These are phyloP conservation scores for Aspergillus persii DNA, from an alignment of 2,329 filamentous ascomycete species.

Conservation along the genomic window DNA sequence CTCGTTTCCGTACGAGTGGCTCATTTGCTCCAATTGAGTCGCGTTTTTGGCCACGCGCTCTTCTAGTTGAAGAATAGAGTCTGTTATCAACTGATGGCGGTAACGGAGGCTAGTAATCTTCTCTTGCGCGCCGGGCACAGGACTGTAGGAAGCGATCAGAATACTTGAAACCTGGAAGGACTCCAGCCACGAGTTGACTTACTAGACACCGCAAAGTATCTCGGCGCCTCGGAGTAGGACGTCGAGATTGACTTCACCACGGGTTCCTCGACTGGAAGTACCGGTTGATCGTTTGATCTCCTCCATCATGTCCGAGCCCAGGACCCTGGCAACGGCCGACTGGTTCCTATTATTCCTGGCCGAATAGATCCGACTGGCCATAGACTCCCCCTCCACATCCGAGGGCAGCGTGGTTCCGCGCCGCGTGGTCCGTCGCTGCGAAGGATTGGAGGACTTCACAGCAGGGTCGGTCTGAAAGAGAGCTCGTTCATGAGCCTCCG, in stretches of 20 bases:
- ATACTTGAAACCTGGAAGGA: not conserved
- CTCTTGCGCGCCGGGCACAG: conserved; percentile 73
- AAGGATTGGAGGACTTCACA: conserved; percentile 48
- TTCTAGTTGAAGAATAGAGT: conserved; percentile 79
- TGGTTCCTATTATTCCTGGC: conserved; percentile 65
- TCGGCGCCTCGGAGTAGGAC: conserved; percentile 81
- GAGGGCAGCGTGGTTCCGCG: conserved; percentile 51
- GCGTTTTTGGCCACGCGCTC: conserved; percentile 73
- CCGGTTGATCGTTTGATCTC: conserved; percentile 65
- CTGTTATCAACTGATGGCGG: conserved; percentile 67
- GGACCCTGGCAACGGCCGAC: conserved; percentile 79
- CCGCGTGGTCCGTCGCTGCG: conserved; percentile 46
- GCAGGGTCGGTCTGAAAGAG: conserved; percentile 87
- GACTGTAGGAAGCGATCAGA: conserved; percentile 43
- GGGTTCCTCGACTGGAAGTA: conserved; percentile 51
- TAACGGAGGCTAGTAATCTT: conserved; percentile 70
- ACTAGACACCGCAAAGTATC: conserved; percentile 86
- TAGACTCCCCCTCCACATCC: conserved; percentile 37
- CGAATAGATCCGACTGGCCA: conserved; percentile 48
- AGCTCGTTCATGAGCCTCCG: conserved; percentile 88
- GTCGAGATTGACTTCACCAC: conserved; percentile 79
- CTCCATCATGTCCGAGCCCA: conserved; percentile 83
- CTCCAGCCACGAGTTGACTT: conserved; percentile 26
- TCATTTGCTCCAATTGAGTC: conserved; percentile 70
- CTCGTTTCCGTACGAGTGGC: conserved; percentile 55